These are phyloP conservation scores for Astrothelium subdiscretum DNA, from an alignment of 495 filamentous ascomycete species.

Conservation along the genomic window DNA sequence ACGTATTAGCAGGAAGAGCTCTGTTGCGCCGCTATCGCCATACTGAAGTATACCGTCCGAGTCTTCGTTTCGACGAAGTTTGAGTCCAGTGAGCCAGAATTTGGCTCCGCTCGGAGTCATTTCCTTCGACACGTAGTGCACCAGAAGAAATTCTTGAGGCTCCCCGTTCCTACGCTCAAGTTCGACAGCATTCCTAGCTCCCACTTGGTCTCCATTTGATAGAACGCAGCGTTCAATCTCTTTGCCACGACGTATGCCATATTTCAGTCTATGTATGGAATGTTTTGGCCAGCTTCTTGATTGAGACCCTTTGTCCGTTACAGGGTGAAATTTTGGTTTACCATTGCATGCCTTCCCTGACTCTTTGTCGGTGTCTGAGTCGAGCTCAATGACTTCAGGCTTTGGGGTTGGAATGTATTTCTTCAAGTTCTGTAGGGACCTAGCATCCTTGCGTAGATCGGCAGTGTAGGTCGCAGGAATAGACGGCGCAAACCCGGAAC, in stretches of 20 bases:
- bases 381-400: not conserved
- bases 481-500: not conserved
- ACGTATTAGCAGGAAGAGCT: not conserved
- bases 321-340: not conserved
- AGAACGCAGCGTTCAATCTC: not conserved
- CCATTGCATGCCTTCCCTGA: not conserved
- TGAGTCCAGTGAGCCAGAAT: not conserved
- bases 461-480: not conserved
- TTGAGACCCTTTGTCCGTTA: not conserved
- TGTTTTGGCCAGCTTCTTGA: not conserved
- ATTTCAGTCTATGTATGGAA: not conserved
- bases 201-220: not conserved
- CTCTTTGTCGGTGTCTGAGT: not conserved
- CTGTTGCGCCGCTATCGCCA: not conserved
- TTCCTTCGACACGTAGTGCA: not conserved
- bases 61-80: not conserved
- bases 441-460: not conserved
- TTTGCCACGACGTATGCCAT: not conserved
- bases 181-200: not conserved
- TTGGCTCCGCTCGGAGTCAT: not conserved
- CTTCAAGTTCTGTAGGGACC: not conserved
- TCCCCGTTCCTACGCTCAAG: not conserved
- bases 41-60: not conserved
- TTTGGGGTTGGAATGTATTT: not conserved
- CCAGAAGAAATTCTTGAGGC: not conserved